These are phyloP conservation scores for Vicia sativa DNA, from an alignment of 306 rosid species.

Conservation along the genomic window DNA sequence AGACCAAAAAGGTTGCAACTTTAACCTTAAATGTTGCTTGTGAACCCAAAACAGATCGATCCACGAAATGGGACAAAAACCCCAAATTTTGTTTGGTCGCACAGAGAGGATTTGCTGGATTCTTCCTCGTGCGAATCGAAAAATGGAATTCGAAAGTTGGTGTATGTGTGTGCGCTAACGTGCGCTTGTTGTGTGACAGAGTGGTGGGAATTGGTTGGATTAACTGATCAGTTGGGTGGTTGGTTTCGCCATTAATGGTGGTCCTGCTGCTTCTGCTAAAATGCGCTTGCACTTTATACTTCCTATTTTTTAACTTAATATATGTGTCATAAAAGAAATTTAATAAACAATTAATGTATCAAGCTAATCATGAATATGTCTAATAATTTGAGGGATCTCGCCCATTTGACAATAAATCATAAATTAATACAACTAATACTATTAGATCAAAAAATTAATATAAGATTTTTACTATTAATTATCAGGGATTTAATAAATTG, in stretches of 20 bases:
- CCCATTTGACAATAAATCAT: too few relatives aligned
- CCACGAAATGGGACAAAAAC: conserved; percentile 5
- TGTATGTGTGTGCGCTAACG: not conserved
- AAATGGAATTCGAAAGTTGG: not conserved
- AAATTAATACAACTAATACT: too few relatives aligned
- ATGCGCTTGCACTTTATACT: conserved; percentile 24
- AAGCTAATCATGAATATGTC: too few relatives aligned
- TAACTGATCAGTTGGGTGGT: conserved; percentile 35
- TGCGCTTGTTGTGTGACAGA: conserved; percentile 16
- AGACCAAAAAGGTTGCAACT: conserved; percentile 20
- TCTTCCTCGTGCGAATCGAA: conserved; percentile 14
- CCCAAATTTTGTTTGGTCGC: not conserved
- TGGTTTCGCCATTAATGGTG: conserved; percentile 41
- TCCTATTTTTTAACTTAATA: too few relatives aligned
- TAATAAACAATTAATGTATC: too few relatives aligned
- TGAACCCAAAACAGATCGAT: conserved; percentile 16
- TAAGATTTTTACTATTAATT: too few relatives aligned
- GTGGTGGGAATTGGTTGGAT: conserved; percentile 28
- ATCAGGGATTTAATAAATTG: too few relatives aligned
- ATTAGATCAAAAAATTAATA: too few relatives aligned
- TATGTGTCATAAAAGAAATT: too few relatives aligned
- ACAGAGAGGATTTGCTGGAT: not conserved
- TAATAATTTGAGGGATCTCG: too few relatives aligned
- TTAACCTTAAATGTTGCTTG: conserved; percentile 2
- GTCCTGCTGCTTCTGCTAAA: conserved; percentile 30